These are phyloP conservation scores for Suillus plorans DNA, from an alignment of 768 basidiomycete genomes.

Conservation along the genomic window DNA sequence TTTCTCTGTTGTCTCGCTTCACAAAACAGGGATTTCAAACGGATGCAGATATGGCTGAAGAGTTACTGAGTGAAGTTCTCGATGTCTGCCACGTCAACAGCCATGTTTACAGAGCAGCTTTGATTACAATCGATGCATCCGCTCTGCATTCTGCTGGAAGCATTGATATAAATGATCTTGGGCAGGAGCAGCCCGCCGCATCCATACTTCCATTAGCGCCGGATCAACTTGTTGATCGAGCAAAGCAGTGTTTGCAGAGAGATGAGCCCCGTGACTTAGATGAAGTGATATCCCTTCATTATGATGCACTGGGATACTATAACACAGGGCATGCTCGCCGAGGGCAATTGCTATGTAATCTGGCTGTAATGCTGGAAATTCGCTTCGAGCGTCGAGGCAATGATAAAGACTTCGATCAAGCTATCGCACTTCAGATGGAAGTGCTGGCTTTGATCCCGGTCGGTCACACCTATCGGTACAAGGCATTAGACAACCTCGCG, in stretches of 20 bases:
- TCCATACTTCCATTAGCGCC: neutral
- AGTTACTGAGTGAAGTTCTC: neutral
- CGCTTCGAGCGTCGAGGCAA: neutral
- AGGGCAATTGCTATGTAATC: neutral
- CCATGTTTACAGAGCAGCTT: neutral
- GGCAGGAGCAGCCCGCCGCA: neutral
- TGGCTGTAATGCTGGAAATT: neutral
- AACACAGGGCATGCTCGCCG: neutral
- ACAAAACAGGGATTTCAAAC: neutral
- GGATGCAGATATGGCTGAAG: neutral
- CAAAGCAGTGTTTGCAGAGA: neutral
- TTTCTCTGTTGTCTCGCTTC: neutral
- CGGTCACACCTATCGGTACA: too few species aligned
- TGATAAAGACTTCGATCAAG: neutral
- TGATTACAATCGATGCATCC: neutral
- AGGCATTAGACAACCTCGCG: too few species aligned
- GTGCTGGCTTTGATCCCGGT: too few species aligned
- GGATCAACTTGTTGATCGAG: neutral
- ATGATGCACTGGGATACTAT: neutral
- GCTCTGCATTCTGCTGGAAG: neutral
- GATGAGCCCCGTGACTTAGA: neutral
- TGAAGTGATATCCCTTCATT: neutral
- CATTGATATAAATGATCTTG: neutral
- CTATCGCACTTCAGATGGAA: neutral
- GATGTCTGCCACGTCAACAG: neutral